phyloP scores from a whole-genome alignment of 345 rosid species.

The Gynandropsis gynandra region DNA sequence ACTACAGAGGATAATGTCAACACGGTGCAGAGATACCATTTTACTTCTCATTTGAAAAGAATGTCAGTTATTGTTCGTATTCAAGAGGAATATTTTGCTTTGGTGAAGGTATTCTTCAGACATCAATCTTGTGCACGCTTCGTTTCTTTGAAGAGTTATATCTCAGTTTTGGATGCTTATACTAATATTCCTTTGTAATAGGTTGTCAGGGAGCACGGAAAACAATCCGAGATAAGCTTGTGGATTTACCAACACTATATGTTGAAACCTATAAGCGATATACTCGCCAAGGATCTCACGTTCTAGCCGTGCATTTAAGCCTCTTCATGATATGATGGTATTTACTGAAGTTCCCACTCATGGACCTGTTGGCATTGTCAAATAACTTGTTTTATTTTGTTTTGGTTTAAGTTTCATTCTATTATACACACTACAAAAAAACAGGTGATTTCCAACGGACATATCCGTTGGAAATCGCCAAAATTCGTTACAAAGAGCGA shows the following conservation, averaged over 20 bases:
- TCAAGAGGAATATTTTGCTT: no score
- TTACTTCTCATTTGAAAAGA: no score
- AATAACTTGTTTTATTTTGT: conserved; percentile 9
- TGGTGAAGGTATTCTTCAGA: conserved; percentile 65
- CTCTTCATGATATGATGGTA: conserved; percentile 96
- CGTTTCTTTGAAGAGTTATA: neutral
- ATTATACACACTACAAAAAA: no score
- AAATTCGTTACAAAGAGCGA: no score
- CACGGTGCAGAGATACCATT: no score
- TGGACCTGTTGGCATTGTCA: conserved; percentile 9
- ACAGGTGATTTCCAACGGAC: no score
- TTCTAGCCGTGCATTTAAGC: conserved; percentile 86
- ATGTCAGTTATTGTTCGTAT: no score
- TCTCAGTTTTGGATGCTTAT: conserved; percentile 19
- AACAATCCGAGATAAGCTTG: conserved; percentile 87
- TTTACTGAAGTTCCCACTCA: conserved; percentile 22
- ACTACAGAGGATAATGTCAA: no score
- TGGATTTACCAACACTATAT: conserved; percentile 61
- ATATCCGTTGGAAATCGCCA: no score
- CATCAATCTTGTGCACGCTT: neutral
- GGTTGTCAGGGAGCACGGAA: conserved; percentile 89
- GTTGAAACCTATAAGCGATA: conserved; percentile 80
- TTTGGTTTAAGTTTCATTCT: neutral
- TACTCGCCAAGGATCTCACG: conserved; percentile 98
- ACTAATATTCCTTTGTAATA: no score